phyloP scores from a whole-genome alignment of 106 monocot genomes.

The Dendrobium chrysotoxum region DNA sequence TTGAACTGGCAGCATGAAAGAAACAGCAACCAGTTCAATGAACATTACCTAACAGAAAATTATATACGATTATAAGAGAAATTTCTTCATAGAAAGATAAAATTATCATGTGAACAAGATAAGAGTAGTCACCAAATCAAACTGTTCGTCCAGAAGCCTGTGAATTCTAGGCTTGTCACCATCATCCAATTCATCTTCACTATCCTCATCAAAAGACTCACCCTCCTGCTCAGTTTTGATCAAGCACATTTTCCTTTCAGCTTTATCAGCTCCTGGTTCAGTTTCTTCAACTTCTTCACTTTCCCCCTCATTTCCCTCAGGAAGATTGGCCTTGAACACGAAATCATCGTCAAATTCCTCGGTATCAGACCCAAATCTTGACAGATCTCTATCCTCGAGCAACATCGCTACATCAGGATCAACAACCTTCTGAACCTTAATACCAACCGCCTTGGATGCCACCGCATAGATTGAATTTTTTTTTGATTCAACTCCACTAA shows the following conservation, averaged over 20 bases:
- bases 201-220: slow-evolving; percentile 10
- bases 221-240: slow-evolving; percentile 1
- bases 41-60: background rate
- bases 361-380: slow-evolving; percentile 70
- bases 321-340: slow-evolving; percentile 57
- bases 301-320: slow-evolving; percentile 23
- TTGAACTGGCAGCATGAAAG: background rate
- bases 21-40: background rate
- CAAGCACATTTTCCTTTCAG: slow-evolving; percentile 3
- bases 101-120: background rate
- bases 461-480: slow-evolving; percentile 29
- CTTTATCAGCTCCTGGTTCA: background rate
- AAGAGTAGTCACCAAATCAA: slow-evolving; percentile 59
- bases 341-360: slow-evolving; percentile 99
- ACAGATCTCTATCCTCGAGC: slow-evolving; percentile 67
- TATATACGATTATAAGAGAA: background rate
- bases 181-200: slow-evolving; percentile 11
- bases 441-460: slow-evolving; percentile 41
- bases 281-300: slow-evolving; percentile 13
- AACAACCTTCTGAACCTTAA: slow-evolving; percentile 52
- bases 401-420: slow-evolving; percentile 72
- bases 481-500: slow-evolving; percentile 21
- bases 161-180: slow-evolving; percentile 40
- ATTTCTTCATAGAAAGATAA: background rate
- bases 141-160: slow-evolving; percentile 69